These are phyloP conservation scores for Cymodocea nodosa DNA, from an alignment of 116 monocot species.

Conservation along the genomic window DNA sequence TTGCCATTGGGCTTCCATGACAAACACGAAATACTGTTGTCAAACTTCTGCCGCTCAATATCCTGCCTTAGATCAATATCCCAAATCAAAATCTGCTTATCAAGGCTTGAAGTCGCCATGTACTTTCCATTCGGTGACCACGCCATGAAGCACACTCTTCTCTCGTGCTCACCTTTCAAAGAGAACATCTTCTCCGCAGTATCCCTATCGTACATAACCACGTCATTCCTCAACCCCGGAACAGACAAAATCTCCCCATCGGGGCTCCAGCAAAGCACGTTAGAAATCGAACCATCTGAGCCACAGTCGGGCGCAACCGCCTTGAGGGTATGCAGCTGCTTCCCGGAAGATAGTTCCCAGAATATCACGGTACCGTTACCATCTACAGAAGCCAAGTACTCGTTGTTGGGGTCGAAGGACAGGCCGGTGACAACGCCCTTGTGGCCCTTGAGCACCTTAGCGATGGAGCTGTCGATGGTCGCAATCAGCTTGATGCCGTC, in stretches of 20 bases:
- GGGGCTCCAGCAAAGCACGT: conserved; percentile 77
- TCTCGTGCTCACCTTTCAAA: conserved; percentile 89
- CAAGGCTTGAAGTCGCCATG: conserved; percentile 69
- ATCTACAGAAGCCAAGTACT: conserved; percentile 84
- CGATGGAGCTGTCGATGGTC: conserved; percentile 77
- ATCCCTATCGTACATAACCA: conserved; percentile 91
- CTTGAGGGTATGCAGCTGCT: conserved; percentile 46
- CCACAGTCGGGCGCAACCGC: conserved; percentile 57
- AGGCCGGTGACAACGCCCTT: conserved; percentile 72
- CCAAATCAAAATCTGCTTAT: conserved; percentile 88
- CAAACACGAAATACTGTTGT: conserved; percentile 63
- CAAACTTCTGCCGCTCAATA: conserved; percentile 87
- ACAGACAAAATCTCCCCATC: conserved; percentile 90
- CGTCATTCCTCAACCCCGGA: conserved; percentile 88
- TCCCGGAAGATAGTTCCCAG: conserved; percentile 88
- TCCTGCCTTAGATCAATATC: conserved; percentile 88
- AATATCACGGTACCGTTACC: conserved; percentile 63
- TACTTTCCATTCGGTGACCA: conserved; percentile 99
- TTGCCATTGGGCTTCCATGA: conserved; percentile 84
- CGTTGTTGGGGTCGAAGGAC: conserved; percentile 82
- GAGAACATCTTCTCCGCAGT: conserved; percentile 81
- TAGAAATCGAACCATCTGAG: conserved; percentile 39
- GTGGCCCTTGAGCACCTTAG: conserved; percentile 82
- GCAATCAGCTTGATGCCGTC: conserved; percentile 96
- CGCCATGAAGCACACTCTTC: conserved; percentile 52